Conservation (phyloP, 2,329 filamentous ascomycete species). For the Sphaceloma murrayae region DNA sequence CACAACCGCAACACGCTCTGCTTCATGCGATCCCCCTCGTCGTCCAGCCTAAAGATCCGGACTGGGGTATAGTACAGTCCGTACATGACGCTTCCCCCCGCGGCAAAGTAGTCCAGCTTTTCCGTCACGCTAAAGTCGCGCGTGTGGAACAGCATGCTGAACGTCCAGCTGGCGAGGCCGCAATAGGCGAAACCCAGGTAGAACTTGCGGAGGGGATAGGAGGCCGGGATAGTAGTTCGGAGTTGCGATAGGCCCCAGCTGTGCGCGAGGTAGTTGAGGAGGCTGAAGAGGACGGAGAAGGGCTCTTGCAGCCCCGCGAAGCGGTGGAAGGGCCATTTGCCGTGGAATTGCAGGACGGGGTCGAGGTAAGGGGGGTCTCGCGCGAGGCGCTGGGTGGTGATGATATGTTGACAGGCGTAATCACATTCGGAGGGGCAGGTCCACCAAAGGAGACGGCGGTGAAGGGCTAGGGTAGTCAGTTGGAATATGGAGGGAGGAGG, state of each 20-base stretch:
- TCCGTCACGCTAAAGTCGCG: conserved; percentile 79
- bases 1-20: conserved; percentile 56
- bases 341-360: conserved; percentile 83
- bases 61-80: conserved; percentile 79
- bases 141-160: conserved; percentile 86
- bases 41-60: conserved; percentile 73
- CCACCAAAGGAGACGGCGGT: conserved; percentile 84
- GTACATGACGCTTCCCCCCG: conserved; percentile 81
- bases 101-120: conserved; percentile 92
- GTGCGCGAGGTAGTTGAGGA: conserved; percentile 85
- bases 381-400: conserved; percentile 62
- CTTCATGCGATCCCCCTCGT: conserved; percentile 23
- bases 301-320: conserved; percentile 91
- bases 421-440: conserved; percentile 90
- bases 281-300: conserved; percentile 82
- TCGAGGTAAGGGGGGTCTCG: conserved; percentile 53
- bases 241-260: conserved; percentile 64
- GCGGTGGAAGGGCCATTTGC: conserved; percentile 95
- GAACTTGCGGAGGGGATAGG: conserved; percentile 68
- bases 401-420: conserved; percentile 91
- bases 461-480: conserved; percentile 63
- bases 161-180: conserved; percentile 74
- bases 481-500: conserved; percentile 17
- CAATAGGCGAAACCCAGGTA: conserved; percentile 73
- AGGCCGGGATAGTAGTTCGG: conserved; percentile 56